Base-by-base conservation (phyloP, 176 grass and related monocot species). In the Carex cristatella region DNA sequence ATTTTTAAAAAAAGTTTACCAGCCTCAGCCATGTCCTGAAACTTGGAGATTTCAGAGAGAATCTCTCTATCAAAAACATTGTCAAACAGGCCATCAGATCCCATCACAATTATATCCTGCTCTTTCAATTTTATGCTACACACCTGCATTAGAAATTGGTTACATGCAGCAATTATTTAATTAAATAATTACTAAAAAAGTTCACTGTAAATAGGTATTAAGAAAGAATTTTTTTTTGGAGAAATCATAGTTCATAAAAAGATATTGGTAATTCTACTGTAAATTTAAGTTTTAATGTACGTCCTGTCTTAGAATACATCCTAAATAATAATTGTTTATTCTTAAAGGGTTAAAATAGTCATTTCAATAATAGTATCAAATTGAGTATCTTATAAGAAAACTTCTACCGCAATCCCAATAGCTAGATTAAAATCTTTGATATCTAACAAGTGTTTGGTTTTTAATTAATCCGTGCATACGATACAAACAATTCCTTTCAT, bases 41-140 rank as follows among this genome's bases (percentile, higher is more conserved):
- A 90, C 65, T 85, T 89, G 16, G 91, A 90, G 84, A 92, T 81
- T 65, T 83, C 74, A 31, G 85, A 88, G 84, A 95, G 16, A 63
- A 98, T 98, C 85, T 98, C 95, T 51, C 86, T 78, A 86, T 98
- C 93, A 79, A 98, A 98, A 30, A 98, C 82, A 72, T 95, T 98
- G 60, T 95, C 93, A 62, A 98, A 98, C 59, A 98, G 79, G 65
- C 95, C 95, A 94, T 98, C 95, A 59, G 95, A 98, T 28, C 93
- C 95, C 69, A 92, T 86, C 5, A 98, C 93, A 87, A 95, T 86
- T 58, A 69, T 92, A 65, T 98, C 95, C 69, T 86, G 87, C 76
- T 98, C 95, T 67, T 92, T 85, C 80, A 98, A 87, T 86, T 98
- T 89, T 89, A 92, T 83, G 74, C 81, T 90, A 55, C 86, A 98